A percentile compares a stretch with the other conserved stretches of the same genome.
Evolutionary conservation across 1,284 basidiomycete species (phyloP).

Genomic region (Anthracocystis panici-leucophaei): DNA sequence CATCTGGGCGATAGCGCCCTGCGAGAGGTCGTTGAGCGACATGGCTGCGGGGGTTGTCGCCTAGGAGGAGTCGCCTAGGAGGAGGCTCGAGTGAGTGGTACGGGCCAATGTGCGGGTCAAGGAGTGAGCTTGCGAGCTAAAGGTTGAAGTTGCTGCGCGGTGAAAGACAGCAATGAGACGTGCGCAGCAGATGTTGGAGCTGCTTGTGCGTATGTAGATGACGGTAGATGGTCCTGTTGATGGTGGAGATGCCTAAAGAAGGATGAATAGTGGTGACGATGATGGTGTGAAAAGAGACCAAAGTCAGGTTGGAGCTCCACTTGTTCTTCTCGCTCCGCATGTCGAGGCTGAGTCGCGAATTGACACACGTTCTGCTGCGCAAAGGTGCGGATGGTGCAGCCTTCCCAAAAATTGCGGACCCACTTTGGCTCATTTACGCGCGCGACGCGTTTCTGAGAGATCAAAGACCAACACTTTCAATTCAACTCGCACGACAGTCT

Average conservation of each 20-base stretch:
- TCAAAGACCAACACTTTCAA: constrained; percentile 38
- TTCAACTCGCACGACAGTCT: constrained; percentile 27
- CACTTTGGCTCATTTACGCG: constrained; percentile 52
- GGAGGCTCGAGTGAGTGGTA: not conserved
- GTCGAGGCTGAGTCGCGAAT: constrained; percentile 39
- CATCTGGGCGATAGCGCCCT: constrained; percentile 64
- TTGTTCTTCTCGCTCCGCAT: constrained; percentile 15
- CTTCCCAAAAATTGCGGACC: constrained; percentile 12
- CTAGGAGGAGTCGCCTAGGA: no score
- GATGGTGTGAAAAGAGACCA: constrained; percentile 1
- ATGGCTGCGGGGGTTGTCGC: constrained; percentile 10
- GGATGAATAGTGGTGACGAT: not conserved
- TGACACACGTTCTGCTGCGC: constrained; percentile 14
- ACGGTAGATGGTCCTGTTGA: not conserved
- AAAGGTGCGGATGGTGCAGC: constrained; percentile 9
- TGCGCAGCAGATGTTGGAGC: not conserved
- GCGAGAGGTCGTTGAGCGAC: constrained; percentile 56
- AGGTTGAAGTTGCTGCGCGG: not conserved
- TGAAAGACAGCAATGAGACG: not conserved
- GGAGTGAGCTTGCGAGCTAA: not conserved
- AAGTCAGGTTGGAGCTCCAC: constrained; percentile 15
- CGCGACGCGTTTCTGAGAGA: constrained; percentile 36
- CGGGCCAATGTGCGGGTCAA: not conserved
- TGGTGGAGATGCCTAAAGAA: not conserved
- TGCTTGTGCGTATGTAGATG: not conserved